Conservation (phyloP, 1,284 basidiomycete species). For the Puccinia novopanici region DNA sequence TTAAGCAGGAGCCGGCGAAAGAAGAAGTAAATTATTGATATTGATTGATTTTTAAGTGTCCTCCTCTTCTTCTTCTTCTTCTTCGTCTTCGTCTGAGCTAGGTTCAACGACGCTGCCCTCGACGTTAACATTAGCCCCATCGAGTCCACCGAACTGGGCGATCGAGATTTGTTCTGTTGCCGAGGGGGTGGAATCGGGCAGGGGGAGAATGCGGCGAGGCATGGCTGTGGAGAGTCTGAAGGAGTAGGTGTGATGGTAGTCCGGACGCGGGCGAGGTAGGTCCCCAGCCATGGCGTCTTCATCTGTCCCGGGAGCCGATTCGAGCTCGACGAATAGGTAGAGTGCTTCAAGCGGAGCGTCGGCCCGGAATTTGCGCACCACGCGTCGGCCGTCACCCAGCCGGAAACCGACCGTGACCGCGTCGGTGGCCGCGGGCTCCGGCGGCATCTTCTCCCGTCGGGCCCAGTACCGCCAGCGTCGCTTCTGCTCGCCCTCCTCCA, state of each 20-base stretch:
- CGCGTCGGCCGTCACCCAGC: conserved; percentile 24
- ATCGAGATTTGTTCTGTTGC: too few species aligned
- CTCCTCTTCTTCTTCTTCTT: conserved; percentile 35
- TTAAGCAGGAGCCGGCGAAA: too few species aligned
- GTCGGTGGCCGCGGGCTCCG: conserved; percentile 5
- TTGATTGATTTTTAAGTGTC: too few species aligned
- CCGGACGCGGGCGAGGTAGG: background rate
- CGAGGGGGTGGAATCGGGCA: too few species aligned
- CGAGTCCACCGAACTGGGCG: too few species aligned
- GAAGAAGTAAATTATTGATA: too few species aligned
- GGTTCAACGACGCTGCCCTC: conserved; percentile 23
- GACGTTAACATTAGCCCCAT: conserved; percentile 48
- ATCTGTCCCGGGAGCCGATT: background rate
- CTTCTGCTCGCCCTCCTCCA: conserved; percentile 25
- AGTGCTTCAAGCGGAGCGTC: conserved; percentile 16
- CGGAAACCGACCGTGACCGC: conserved; percentile 38
- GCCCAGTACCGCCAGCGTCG: conserved; percentile 38
- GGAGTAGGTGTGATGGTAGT: too few species aligned
- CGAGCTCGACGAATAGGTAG: conserved; percentile 40
- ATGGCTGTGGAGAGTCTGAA: too few species aligned
- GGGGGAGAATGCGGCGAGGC: too few species aligned
- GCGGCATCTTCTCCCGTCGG: background rate
- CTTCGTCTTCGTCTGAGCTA: conserved; percentile 24
- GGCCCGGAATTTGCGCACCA: conserved; percentile 17
- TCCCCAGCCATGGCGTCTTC: background rate